Evolutionary conservation across 73 alveolate species (phyloP), one percentile per base, ranked within the genome.

Genomic region (Paramecium primaurelia): DNA sequence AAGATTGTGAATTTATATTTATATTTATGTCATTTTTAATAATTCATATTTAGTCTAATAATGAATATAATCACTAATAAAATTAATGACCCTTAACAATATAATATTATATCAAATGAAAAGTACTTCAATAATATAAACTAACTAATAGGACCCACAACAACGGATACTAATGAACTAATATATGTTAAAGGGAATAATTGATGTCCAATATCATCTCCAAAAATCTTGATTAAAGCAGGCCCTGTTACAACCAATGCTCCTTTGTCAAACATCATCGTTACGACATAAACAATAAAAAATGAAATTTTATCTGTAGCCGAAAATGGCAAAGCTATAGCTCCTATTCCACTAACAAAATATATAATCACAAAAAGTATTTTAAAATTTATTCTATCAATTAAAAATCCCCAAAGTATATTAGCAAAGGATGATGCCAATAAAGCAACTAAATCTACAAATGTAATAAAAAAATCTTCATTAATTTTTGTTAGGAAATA

Each of bases 181-280:
- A 28, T 45, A 80, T 80, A 49, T 18, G 91, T 80, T 14, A 80
- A 20, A 25, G 91, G 91, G n/a, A 45, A 40, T 80, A 80, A 80
- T 45, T 80, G 58, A 80, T 80, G 91, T 36, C 91, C 91, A 22
- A 80, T 25, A 32, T 80, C 77, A 80, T 80, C 49, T 26, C 91
- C 91, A 26, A 45, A 80, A 14, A 80, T 42, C 47, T 80, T 80
- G 5, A 80, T 32, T 36, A 80, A 80, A 6, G 75, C 91, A 26
- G 91, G 91, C 6, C 91, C 91, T 28, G 58, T 42, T 11, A 80
- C 58, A 20, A 80, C 91, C 12, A 80, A 26, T 38, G 73, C 91
- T 7, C 91, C 91, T 80, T 80, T 80, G 28, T 80, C 71, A 47
- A 80, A 80, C 75, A 80, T 49, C 91, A 80, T 80, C 2, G 58